A percentile compares a stretch with the other conserved stretches of the same genome.
phyloP scores from a whole-genome alignment of 176 grass and related monocot genomes.

The Hordeum vulgare region MorexV3_pseudomolecules_assembly NC_058519.1:55900429-55900928 shows the following conservation, averaged over 20 bases:
- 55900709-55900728: conserved; percentile 20
- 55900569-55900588: conserved; percentile 84
- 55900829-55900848: conserved; percentile 87
- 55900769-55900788: conserved; percentile 90
- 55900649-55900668: conserved; percentile 70
- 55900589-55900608: conserved; percentile 74
- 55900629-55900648: conserved; percentile 65
- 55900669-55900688: conserved; percentile 33
- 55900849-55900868: conserved; percentile 59
- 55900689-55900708: conserved; percentile 31
- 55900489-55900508: conserved; percentile 51
- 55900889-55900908: conserved; percentile 28
- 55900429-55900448: conserved; percentile 83
- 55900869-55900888: conserved; percentile 16
- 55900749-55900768: conserved; percentile 67
- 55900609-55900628: conserved; percentile 70
- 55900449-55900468: conserved; percentile 80
- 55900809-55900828: conserved; percentile 80
- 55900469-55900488: conserved; percentile 86
- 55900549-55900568: conserved; percentile 79
- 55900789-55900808: conserved; percentile 86
- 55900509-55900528: conserved; percentile 62
- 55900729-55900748: conserved; percentile 34
- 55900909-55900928: conserved; percentile 46
- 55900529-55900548: conserved; percentile 62